phyloP scores from a whole-genome alignment of 1,284 basidiomycete species.

The Malassezia yamatoensis region DNA sequence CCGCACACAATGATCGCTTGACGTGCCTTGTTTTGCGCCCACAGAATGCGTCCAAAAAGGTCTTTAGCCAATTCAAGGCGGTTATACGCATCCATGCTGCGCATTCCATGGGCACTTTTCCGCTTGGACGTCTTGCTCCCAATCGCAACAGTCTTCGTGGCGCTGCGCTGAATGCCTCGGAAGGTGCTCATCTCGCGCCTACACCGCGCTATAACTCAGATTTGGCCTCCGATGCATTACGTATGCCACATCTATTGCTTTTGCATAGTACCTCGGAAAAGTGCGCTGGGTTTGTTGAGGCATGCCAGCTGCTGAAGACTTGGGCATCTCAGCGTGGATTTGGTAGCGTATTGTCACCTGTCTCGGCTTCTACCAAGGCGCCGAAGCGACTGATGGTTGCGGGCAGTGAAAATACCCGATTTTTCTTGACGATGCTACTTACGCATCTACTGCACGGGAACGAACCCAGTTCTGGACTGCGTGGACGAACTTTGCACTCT shows the following conservation, averaged over 20 bases:
- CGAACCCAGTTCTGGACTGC: constrained; percentile 40
- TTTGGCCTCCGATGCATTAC: constrained; percentile 60
- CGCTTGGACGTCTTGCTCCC: constrained; percentile 61
- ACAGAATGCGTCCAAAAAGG: constrained; percentile 53
- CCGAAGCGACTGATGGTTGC: constrained; percentile 24
- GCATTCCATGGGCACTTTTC: constrained; percentile 58
- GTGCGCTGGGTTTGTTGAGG: constrained; percentile 63
- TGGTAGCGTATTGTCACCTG: constrained; percentile 49
- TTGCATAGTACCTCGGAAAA: constrained; percentile 60
- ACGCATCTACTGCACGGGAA: constrained; percentile 46
- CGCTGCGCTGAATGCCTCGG: constrained; percentile 1
- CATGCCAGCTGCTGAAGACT: constrained; percentile 67
- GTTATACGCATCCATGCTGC: constrained; percentile 66
- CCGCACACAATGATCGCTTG: constrained; percentile 59
- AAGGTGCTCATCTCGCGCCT: constrained; percentile 22
- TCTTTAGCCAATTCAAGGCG: constrained; percentile 61
- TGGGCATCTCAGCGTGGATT: constrained; percentile 86
- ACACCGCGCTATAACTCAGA: constrained; percentile 73
- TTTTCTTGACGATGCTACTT: constrained; percentile 52
- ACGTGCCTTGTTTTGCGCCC: constrained; percentile 60
- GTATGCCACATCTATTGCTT: constrained; percentile 61
- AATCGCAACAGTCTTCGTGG: constrained; percentile 52
- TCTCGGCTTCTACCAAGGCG: constrained; percentile 11
- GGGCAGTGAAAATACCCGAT: constrained; percentile 55
- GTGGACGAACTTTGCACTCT: constrained; percentile 52